These are phyloP conservation scores for Abrus precatorius DNA, from an alignment of 306 rosid species.

Conservation along the genomic window DNA sequence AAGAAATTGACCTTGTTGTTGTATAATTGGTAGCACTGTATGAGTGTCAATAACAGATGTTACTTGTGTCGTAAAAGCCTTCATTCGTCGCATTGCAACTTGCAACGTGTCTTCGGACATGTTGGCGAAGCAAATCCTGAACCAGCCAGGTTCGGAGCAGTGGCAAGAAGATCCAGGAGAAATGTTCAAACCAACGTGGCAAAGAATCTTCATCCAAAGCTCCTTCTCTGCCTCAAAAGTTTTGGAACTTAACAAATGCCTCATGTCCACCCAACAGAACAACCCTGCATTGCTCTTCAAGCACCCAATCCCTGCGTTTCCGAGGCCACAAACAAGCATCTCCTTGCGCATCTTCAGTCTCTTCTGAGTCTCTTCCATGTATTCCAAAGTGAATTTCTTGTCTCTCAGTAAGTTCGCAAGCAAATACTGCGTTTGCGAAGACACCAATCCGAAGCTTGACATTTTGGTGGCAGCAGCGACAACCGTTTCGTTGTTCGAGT, in stretches of 20 bases:
- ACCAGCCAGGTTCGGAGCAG: slow-evolving; percentile 94
- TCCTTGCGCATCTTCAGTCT: slow-evolving; percentile 62
- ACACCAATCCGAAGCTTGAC: slow-evolving; percentile 92
- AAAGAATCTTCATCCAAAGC: slow-evolving; percentile 74
- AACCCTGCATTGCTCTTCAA: slow-evolving; percentile 78
- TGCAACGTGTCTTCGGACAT: slow-evolving; percentile 70
- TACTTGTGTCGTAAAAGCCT: slow-evolving; percentile 49
- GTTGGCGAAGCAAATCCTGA: slow-evolving; percentile 86
- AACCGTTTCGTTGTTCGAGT: slow-evolving; percentile 63
- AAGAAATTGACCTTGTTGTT: slow-evolving; percentile 30
- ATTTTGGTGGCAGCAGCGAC: slow-evolving; percentile 80
- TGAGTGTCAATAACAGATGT: background rate
- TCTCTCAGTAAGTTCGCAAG: slow-evolving; percentile 65
- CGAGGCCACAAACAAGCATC: slow-evolving; percentile 61
- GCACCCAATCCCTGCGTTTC: slow-evolving; percentile 63
- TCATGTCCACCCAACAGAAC: slow-evolving; percentile 95
- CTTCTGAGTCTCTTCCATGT: slow-evolving; percentile 54
- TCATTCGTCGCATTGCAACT: slow-evolving; percentile 72
- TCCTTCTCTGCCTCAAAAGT: slow-evolving; percentile 81
- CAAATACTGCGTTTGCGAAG: slow-evolving; percentile 79
- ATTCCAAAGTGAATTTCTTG: slow-evolving; percentile 55
- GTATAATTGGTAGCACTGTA: background rate
- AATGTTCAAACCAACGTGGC: slow-evolving; percentile 68
- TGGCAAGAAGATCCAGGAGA: slow-evolving; percentile 90
- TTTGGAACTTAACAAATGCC: slow-evolving; percentile 52